Evolutionary conservation across 2,329 filamentous ascomycete genomes (phyloP).

Genomic region (Pestalotiopsis fici): DNA sequence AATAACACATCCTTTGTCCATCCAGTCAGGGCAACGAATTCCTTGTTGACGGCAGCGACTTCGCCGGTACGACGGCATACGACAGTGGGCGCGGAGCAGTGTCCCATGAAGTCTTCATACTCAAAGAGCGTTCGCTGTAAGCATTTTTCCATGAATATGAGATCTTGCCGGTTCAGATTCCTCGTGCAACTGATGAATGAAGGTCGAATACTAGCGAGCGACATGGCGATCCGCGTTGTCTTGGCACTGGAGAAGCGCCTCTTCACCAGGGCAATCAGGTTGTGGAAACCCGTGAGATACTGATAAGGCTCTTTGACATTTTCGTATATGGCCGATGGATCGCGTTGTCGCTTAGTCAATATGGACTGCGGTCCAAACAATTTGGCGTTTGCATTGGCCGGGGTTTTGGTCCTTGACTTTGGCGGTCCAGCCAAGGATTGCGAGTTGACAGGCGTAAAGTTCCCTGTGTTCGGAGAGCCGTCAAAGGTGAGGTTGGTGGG

Average conservation of each 20-base stretch:
- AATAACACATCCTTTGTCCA: constrained; percentile 91
- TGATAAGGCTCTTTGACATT: constrained; percentile 89
- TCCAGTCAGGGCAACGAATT: constrained; percentile 92
- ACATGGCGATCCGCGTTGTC: constrained; percentile 80
- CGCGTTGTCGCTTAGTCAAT: constrained; percentile 61
- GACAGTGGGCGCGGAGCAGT: constrained; percentile 86
- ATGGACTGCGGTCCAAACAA: constrained; percentile 47
- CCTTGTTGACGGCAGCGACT: constrained; percentile 92
- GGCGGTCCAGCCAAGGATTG: constrained; percentile 34
- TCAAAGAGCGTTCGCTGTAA: constrained; percentile 92
- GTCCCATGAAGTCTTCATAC: constrained; percentile 89
- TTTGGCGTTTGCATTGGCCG: constrained; percentile 31
- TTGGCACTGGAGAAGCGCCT: constrained; percentile 77
- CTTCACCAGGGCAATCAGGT: constrained; percentile 77
- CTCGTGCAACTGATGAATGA: constrained; percentile 91
- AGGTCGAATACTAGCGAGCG: constrained; percentile 85
- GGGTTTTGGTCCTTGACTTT: constrained; percentile 44
- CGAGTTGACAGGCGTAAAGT: constrained; percentile 29
- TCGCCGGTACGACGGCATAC: constrained; percentile 92
- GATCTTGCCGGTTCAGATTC: constrained; percentile 82
- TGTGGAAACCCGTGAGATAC: constrained; percentile 89
- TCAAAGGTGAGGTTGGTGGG: constrained; percentile 55
- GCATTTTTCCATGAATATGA: constrained; percentile 97
- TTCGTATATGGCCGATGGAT: constrained; percentile 85
- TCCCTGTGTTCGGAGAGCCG: constrained; percentile 49